Conservation (phyloP, 192 early-diverging fungal genomes). For the Coemansia sp. region DNA sequence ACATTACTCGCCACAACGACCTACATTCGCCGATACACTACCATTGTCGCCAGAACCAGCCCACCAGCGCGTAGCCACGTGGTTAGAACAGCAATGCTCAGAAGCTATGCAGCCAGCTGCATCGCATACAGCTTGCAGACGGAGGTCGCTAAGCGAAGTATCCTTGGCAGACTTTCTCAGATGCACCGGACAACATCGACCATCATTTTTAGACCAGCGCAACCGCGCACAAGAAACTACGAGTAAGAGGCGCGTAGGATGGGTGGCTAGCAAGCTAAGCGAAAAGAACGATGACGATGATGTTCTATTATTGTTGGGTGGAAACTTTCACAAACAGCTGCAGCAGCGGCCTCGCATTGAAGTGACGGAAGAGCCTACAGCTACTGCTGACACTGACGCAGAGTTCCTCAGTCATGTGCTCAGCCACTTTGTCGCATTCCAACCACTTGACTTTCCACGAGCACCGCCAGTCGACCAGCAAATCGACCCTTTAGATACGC, state of each 20-base stretch:
- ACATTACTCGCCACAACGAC: constrained; percentile 1
- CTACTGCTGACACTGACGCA: constrained; percentile 15
- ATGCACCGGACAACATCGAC: constrained; percentile 30
- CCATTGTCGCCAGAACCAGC: constrained; percentile 4
- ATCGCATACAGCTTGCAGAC: neutral
- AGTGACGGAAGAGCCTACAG: neutral
- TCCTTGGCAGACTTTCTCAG: constrained; percentile 43
- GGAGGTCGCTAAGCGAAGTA: constrained; percentile 27
- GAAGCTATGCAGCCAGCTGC: neutral
- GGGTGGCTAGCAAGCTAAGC: neutral
- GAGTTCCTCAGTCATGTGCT: constrained; percentile 49
- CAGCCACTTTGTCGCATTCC: constrained; percentile 45
- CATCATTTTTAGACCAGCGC: constrained; percentile 35
- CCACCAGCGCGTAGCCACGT: constrained; percentile 20
- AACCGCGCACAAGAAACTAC: neutral
- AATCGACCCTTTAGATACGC: neutral
- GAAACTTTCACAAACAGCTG: neutral
- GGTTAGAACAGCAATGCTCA: constrained; percentile 8
- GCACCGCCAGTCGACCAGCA: neutral
- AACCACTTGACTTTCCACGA: constrained; percentile 43
- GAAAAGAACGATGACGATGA: neutral
- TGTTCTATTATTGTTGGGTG: neutral
- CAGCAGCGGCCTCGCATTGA: neutral
- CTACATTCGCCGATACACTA: neutral
- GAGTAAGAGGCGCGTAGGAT: neutral